These are phyloP conservation scores for Skeletonema tropicum DNA, from an alignment of 108 stramenopile species.

Conservation along the genomic window DNA sequence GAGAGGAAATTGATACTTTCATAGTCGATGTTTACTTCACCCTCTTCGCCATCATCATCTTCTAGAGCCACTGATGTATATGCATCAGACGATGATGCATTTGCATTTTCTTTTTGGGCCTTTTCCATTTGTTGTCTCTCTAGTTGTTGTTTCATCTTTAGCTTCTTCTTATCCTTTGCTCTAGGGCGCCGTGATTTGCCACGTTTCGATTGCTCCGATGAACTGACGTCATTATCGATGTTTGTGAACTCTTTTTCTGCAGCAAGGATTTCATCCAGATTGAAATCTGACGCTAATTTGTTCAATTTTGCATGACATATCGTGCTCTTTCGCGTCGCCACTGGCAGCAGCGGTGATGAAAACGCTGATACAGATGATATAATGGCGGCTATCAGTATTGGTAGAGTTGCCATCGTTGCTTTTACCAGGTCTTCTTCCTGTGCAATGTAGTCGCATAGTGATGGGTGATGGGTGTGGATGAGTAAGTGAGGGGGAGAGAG, in stretches of 20 bases:
- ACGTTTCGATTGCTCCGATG: not conserved
- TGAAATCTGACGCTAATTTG: constrained; percentile 42
- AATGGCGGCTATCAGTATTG: not conserved
- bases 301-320: constrained; percentile 37
- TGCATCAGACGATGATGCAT: not conserved
- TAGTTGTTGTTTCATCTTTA: constrained; percentile 29
- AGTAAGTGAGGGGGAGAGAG: too few relatives aligned
- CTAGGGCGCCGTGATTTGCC: constrained; percentile 7
- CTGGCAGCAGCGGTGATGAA: not conserved
- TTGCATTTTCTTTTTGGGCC: constrained; percentile 4
- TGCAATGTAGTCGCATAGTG: too few relatives aligned
- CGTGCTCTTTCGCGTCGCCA: constrained; percentile 10
- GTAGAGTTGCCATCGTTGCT: not conserved
- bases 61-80: not conserved
- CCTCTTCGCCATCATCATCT: constrained; percentile 7
- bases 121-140: constrained; percentile 27
- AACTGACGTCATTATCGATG: constrained; percentile 1
- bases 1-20: constrained; percentile 26
- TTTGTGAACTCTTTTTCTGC: constrained; percentile 36
- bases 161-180: constrained; percentile 32
- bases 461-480: too few relatives aligned
- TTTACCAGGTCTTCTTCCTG: too few relatives aligned
- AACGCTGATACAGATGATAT: not conserved
- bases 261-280: constrained; percentile 42
- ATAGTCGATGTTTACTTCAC: constrained; percentile 12